Evolutionary conservation across 2,329 filamentous ascomycete species (phyloP), one percentile per base, ranked within the genome.

Genomic region (Aspergillus eucalypticola): DNA sequence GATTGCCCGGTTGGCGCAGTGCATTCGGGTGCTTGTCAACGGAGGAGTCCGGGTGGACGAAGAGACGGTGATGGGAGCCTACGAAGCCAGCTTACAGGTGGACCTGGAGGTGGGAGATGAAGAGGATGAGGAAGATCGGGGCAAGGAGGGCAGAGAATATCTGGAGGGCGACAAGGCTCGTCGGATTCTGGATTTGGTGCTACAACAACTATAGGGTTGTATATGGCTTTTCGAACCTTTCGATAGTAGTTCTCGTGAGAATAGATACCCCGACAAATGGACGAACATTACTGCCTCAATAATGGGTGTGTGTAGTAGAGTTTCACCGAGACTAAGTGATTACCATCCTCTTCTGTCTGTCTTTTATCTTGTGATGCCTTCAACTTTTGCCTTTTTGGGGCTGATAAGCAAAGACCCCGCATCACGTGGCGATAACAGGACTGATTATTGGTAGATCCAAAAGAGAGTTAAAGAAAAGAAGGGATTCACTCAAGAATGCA

Each of bases 31-130:
- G 1, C 79, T 99, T 60, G 90, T 96, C 2, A 90, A 96, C 73
- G 87, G 89, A 48, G 91, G 91, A 0, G 79, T 95, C 46, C 86
- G 88, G 60, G 92, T 99, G 27, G 95, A 98, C 68, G 94, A 98
- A 78, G 91, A 95, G 46, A 93, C 88, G 74, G 90, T 98, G 21
- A 89, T 87, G 68, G 87, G 83, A 69, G 92, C 90, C 0, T 99
- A 98, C 73, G 86, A 90, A 56, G 90, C 90, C 64, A 90, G 90
- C 29, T 81, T 96, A 2, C 90, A 96, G 69, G 81, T 94, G 48
- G 79, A 79, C 56, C 61, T 80, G 58, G 77, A 79, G 59, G 64
- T 75, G 27, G 74, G 74, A 2, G 76, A 76, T 50, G 73, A 77
- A 46, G 77, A 77, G 1, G 71, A 74, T 21, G 71, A 75, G 13